Evolutionary conservation across 2,329 filamentous ascomycete genomes (phyloP).

Genomic region (Dothiorella sarmentorum): DNA sequence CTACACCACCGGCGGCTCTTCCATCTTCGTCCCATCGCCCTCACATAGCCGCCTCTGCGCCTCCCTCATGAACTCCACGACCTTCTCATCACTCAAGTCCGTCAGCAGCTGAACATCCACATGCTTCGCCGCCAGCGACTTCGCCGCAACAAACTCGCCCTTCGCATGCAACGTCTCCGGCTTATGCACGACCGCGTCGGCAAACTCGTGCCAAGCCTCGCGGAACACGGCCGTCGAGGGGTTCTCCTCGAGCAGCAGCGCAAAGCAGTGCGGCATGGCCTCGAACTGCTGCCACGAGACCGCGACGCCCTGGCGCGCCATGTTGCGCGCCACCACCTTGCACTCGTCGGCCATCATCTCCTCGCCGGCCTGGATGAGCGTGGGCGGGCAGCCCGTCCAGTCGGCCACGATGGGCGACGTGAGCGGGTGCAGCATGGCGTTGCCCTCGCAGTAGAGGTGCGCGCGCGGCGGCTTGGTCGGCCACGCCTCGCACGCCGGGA

Average conservation of each 20-base stretch:
- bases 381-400: conserved; percentile 63
- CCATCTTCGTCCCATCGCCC: neutral
- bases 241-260: conserved; percentile 36
- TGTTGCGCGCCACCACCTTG: conserved; percentile 55
- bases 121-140: conserved; percentile 27
- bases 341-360: conserved; percentile 70
- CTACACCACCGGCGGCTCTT: neutral
- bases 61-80: conserved; percentile 28
- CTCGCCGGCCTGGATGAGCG: conserved; percentile 67
- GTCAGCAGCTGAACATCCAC: conserved; percentile 31
- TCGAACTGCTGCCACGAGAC: conserved; percentile 71
- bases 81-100: conserved; percentile 32
- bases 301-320: conserved; percentile 55
- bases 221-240: conserved; percentile 20
- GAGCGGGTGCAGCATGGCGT: conserved; percentile 59
- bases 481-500: conserved; percentile 50
- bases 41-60: conserved; percentile 5
- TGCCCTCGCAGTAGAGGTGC: conserved; percentile 47
- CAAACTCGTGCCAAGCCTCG: conserved; percentile 14
- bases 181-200: neutral
- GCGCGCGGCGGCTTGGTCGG: conserved; percentile 44
- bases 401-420: conserved; percentile 56
- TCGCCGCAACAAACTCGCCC: conserved; percentile 30
- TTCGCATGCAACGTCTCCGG: conserved; percentile 21
- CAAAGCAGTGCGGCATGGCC: conserved; percentile 74